Conservation (phyloP, 2,329 filamentous ascomycete species). For the Corinectria fuckeliana region DNA sequence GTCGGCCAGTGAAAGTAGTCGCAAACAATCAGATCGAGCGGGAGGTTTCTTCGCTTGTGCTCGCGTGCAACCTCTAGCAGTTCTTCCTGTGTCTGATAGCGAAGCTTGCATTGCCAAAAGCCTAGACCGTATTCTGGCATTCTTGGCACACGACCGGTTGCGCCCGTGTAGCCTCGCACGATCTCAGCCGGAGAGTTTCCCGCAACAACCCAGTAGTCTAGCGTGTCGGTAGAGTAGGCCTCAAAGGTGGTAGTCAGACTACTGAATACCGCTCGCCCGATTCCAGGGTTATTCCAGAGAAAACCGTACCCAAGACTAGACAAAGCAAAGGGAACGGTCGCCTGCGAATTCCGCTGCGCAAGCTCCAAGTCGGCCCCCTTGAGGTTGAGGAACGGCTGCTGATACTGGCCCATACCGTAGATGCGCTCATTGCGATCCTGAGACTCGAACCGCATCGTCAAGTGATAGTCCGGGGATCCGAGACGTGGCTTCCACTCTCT, state of each 20-base stretch:
- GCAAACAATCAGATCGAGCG: slow-evolving; percentile 69
- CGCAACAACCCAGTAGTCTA: slow-evolving; percentile 71
- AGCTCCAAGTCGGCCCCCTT: slow-evolving; percentile 69
- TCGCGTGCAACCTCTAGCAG: slow-evolving; percentile 65
- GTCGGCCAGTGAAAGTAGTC: slow-evolving; percentile 73
- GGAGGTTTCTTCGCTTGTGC: slow-evolving; percentile 60
- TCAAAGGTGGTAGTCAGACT: slow-evolving; percentile 68
- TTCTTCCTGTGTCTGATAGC: slow-evolving; percentile 71
- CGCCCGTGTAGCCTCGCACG: slow-evolving; percentile 60
- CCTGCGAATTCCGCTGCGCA: slow-evolving; percentile 71
- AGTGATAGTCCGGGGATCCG: slow-evolving; percentile 58
- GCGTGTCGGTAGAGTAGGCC: slow-evolving; percentile 59
- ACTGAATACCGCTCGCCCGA: slow-evolving; percentile 67
- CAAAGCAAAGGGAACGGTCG: slow-evolving; percentile 67
- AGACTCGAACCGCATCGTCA: slow-evolving; percentile 66
- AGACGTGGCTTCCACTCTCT: slow-evolving; percentile 63
- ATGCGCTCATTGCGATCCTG: slow-evolving; percentile 62
- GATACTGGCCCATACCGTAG: slow-evolving; percentile 75
- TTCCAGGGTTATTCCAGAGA: slow-evolving; percentile 69
- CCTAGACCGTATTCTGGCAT: slow-evolving; percentile 74
- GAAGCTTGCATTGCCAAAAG: slow-evolving; percentile 72
- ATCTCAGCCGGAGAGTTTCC: slow-evolving; percentile 63
- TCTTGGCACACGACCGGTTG: slow-evolving; percentile 66
- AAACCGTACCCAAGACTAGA: slow-evolving; percentile 67
- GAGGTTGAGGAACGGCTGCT: slow-evolving; percentile 67